Conservation (phyloP, 2,329 filamentous ascomycete species). For the Cytospora leucostoma region DNA sequence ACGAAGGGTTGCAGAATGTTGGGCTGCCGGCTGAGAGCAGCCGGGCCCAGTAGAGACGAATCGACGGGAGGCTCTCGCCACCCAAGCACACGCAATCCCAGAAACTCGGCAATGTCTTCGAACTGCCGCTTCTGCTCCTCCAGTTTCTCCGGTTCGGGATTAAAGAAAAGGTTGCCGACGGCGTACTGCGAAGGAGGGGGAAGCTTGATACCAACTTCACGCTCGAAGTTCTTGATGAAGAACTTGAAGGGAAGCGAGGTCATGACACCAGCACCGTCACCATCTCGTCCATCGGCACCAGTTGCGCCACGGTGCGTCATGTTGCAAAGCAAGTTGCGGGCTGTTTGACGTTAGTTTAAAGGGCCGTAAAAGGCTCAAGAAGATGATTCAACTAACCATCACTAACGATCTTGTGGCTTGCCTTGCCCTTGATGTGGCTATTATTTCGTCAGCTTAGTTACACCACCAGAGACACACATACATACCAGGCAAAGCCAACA, state of each 20-base stretch:
- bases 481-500: constrained; percentile 97
- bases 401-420: constrained; percentile 97
- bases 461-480: not conserved
- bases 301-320: constrained; percentile 99
- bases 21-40: constrained; percentile 90
- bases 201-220: constrained; percentile 83
- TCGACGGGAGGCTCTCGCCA: constrained; percentile 96
- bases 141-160: constrained; percentile 87
- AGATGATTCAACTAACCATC: constrained; percentile 69
- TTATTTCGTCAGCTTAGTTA: constrained; percentile 23
- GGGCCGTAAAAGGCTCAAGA: not conserved
- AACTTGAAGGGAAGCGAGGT: constrained; percentile 98
- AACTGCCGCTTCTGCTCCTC: constrained; percentile 90
- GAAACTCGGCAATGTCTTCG: constrained; percentile 85
- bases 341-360: constrained; percentile 45
- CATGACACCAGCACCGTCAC: constrained; percentile 98
- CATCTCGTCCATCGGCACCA: constrained; percentile 95
- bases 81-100: constrained; percentile 87
- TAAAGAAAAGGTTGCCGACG: constrained; percentile 97
- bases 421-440: constrained; percentile 94
- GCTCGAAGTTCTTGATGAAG: constrained; percentile 97
- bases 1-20: constrained; percentile 95
- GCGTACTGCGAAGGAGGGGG: constrained; percentile 92
- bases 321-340: constrained; percentile 94
- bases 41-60: constrained; percentile 88